Conservation (phyloP, 768 basidiomycete species). For the Symmetrospora coprosmae region DNA sequence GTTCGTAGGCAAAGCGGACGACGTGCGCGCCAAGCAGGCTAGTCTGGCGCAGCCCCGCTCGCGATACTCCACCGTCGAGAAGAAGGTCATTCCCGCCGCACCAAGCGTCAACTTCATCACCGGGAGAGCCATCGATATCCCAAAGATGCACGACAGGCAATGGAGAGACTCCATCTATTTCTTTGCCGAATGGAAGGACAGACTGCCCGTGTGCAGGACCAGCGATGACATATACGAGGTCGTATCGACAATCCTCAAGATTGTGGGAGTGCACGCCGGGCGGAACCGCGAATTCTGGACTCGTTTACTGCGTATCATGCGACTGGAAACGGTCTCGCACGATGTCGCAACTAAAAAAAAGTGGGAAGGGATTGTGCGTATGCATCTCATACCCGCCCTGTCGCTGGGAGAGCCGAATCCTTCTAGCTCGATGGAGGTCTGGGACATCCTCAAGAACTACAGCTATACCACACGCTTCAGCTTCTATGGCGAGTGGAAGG, state of each 20-base stretch:
- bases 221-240: conserved; percentile 60
- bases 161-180: conserved; percentile 28
- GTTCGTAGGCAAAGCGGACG: conserved; percentile 44
- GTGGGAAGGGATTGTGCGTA: conserved; percentile 68
- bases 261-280: conserved; percentile 53
- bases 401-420: conserved; percentile 73
- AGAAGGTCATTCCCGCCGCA: conserved; percentile 24
- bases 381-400: conserved; percentile 71
- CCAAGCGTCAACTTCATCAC: neutral
- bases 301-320: neutral
- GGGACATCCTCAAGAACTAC: conserved; percentile 71
- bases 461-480: conserved; percentile 69
- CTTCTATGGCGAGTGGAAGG: conserved; percentile 91
- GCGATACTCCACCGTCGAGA: conserved; percentile 27
- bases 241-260: conserved; percentile 62
- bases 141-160: neutral
- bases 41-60: neutral
- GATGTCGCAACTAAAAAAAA: neutral
- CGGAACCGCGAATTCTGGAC: neutral
- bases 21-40: conserved; percentile 33
- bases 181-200: conserved; percentile 28
- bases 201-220: conserved; percentile 28
- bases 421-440: conserved; percentile 77
- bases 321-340: conserved; percentile 8
- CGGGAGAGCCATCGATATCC: conserved; percentile 2